These are phyloP conservation scores for Onygenales sp. DNA, from an alignment of 2,329 filamentous ascomycete species.

Conservation along the genomic window DNA sequence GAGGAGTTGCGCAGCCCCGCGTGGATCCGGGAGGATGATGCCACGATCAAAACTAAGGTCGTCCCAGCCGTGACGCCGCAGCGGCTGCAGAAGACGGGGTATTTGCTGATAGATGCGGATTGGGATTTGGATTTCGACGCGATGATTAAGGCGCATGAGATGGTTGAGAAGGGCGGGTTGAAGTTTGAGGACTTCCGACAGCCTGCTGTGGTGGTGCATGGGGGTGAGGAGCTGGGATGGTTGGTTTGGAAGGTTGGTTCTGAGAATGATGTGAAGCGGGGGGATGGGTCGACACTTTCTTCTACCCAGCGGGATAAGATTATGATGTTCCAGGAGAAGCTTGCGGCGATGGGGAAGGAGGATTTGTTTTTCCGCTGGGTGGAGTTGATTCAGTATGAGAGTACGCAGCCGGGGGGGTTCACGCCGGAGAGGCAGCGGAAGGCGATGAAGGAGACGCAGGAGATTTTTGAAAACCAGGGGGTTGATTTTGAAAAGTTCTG, in stretches of 20 bases:
- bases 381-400: constrained; percentile 83
- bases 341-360: constrained; percentile 72
- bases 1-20: constrained; percentile 15
- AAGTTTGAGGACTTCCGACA: constrained; percentile 57
- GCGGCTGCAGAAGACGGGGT: constrained; percentile 72
- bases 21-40: constrained; percentile 41
- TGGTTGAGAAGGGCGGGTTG: constrained; percentile 50
- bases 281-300: constrained; percentile 33
- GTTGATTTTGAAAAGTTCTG: constrained; percentile 79
- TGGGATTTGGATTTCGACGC: constrained; percentile 81
- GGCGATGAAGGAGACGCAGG: constrained; percentile 64
- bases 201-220: constrained; percentile 58
- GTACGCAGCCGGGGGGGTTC: constrained; percentile 68
- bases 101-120: constrained; percentile 71
- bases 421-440: constrained; percentile 61
- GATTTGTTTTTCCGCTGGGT: constrained; percentile 87
- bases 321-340: constrained; percentile 66
- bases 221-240: constrained; percentile 51
- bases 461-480: constrained; percentile 62
- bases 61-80: constrained; percentile 59
- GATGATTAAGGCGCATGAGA: constrained; percentile 64
- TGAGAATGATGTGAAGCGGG: constrained; percentile 38
- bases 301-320: constrained; percentile 52
- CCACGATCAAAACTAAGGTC: constrained; percentile 46
- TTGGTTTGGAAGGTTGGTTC: constrained; percentile 53